These are phyloP conservation scores for Boletus sp. DNA, from an alignment of 1,284 basidiomycete genomes.

Conservation along the genomic window DNA sequence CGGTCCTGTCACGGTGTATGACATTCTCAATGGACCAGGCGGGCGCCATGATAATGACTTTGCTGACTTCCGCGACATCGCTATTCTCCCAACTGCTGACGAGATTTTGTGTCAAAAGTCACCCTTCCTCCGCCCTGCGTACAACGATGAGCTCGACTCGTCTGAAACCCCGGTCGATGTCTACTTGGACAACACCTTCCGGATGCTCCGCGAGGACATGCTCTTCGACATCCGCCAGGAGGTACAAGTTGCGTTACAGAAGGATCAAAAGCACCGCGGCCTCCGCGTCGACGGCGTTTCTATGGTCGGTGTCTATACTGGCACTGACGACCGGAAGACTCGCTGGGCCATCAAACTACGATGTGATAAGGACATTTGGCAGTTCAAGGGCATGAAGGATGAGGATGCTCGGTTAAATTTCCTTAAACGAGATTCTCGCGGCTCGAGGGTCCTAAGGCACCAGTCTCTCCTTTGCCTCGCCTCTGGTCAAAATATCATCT, in stretches of 20 bases:
- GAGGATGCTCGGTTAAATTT: conserved; percentile 31
- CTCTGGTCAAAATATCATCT: conserved; percentile 43
- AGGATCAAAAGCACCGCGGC: conserved; percentile 41
- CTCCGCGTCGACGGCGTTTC: conserved; percentile 38
- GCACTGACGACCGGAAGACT: conserved; percentile 30
- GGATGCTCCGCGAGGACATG: conserved; percentile 64
- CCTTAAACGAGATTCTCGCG: conserved; percentile 37
- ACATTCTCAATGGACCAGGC: conserved; percentile 38
- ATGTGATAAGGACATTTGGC: conserved; percentile 39
- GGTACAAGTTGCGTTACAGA: conserved; percentile 39
- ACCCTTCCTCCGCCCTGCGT: conserved; percentile 21
- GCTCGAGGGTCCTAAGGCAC: conserved; percentile 42
- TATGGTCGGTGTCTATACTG: conserved; percentile 38
- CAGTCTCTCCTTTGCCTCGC: conserved; percentile 50
- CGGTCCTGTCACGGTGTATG: conserved; percentile 7
- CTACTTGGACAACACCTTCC: conserved; percentile 62
- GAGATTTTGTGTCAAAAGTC: conserved; percentile 45
- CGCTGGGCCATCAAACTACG: conserved; percentile 49
- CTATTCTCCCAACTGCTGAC: conserved; percentile 57
- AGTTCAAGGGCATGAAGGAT: conserved; percentile 33
- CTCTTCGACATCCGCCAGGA: conserved; percentile 59
- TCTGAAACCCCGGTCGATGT: conserved; percentile 36
- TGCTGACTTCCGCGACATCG: conserved; percentile 49
- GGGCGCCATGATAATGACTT: conserved; percentile 68
- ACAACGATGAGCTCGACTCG: conserved; percentile 38